Evolutionary conservation across 345 rosid species (phyloP), one percentile per base, ranked within the genome.

Genomic region (Rubroshorea leprosula): DNA sequence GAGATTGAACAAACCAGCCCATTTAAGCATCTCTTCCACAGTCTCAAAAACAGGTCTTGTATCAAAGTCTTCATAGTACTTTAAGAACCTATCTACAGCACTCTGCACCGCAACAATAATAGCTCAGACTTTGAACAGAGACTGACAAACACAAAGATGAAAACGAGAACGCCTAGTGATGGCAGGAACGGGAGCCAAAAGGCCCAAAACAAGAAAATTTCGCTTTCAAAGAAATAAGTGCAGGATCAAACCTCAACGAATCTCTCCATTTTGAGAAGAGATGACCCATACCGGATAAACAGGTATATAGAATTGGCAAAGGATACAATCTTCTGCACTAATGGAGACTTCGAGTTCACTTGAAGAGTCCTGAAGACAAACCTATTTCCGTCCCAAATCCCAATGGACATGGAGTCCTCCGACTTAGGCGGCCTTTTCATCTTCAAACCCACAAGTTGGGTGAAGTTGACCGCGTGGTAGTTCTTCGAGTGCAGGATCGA

Each of bases 401-500:
- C 95, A 21, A 92, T 55, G 11, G 85, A 83, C 18, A 58, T 21
- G 41, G 72, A 76, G 22, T 54, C 75, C 62, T 75, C 86, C n/a
- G 78, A 76, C 38, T 68, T 23, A 23, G 84, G 58, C 20, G 91
- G 93, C 17, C 23, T 20, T 68, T 73, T 80, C 44, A 68, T 47
- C 55, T 71, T 72, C 49, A 91, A 48, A 26, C 77, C 76, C 0
- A 84, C 76, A 63, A 68, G 52, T 7, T 77, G 48, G 0, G 89
- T 78, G 78, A 64, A 92, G 51, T 85, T 83, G 23, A 77, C 60
- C 16, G 82, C 88, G 80, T 86, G 79, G 66, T 77, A 86, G 65
- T 89, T 93, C 69, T 84, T 83, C 23, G 97, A 97, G 56, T 86
- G 99, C 9, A 93, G 87, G 55, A 93, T 89, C 49, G 97, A 86